These are phyloP conservation scores for Fusarium aywerte DNA, from an alignment of 2,329 filamentous ascomycete species.

Conservation along the genomic window DNA sequence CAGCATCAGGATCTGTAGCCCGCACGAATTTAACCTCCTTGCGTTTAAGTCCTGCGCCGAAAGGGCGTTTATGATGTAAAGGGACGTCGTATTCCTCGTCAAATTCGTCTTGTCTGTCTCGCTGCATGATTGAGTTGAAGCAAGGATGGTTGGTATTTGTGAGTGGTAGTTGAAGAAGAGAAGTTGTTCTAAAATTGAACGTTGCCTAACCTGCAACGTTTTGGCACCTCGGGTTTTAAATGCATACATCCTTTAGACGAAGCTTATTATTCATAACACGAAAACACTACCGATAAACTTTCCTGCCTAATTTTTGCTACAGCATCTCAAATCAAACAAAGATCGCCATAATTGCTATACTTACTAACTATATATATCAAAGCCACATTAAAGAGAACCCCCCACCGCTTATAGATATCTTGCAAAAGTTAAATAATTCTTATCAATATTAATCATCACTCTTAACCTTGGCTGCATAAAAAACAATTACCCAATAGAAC, in stretches of 20 bases:
- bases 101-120: slow-evolving; percentile 40
- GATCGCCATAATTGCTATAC: too few species aligned
- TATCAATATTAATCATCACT: not conserved
- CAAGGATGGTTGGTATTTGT: not conserved
- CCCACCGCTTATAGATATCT: too few species aligned
- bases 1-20: slow-evolving; percentile 56
- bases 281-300: not conserved
- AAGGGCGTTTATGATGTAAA: slow-evolving; percentile 64
- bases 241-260: not conserved
- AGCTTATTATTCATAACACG: not conserved
- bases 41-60: slow-evolving; percentile 66
- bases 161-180: slow-evolving; percentile 1
- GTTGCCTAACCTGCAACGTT: slow-evolving; percentile 3
- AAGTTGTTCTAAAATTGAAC: not conserved
- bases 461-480: not conserved
- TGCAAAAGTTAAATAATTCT: too few species aligned
- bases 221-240: slow-evolving; percentile 1
- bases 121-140: slow-evolving; percentile 40
- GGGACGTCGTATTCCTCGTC: slow-evolving; percentile 59
- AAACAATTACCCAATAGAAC: not conserved
- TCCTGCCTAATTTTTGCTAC: too few species aligned
- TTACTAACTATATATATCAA: too few species aligned
- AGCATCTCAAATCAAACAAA: too few species aligned
- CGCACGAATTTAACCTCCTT: slow-evolving; percentile 67
- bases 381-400: too few species aligned